Percentiles rank a stretch among this genome's conserved stretches.
phyloP scores from a whole-genome alignment of 148 eudicot species.

The Silene uniflora region DNA sequence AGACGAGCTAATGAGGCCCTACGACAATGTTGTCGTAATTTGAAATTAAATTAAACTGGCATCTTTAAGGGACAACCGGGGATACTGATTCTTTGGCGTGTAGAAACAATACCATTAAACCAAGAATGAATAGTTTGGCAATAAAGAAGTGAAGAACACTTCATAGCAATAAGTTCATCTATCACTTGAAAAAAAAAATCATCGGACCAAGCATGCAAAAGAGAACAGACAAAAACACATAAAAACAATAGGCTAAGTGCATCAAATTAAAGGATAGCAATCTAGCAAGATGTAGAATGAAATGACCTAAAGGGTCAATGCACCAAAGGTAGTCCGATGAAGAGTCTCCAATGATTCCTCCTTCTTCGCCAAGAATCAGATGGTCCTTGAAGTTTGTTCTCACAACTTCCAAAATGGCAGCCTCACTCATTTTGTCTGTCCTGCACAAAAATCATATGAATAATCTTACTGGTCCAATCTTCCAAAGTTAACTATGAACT shows the following conservation, averaged over 20 bases:
- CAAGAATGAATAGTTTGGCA: too few species aligned
- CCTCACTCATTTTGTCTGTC: conserved; percentile 94
- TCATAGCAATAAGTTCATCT: too few species aligned
- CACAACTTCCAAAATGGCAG: conserved; percentile 79
- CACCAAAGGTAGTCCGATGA: conserved; percentile 99
- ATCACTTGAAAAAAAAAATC: too few species aligned
- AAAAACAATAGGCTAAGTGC: neutral
- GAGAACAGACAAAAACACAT: neutral
- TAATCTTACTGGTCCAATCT: conserved; percentile 11
- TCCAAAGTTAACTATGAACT: too few species aligned
- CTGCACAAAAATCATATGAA: conserved; percentile 47
- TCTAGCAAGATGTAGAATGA: conserved; percentile 17
- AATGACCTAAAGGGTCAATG: conserved; percentile 93
- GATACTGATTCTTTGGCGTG: too few species aligned
- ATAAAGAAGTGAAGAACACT: too few species aligned
- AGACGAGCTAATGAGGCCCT: too few species aligned
- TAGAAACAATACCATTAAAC: too few species aligned
- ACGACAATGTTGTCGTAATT: too few species aligned
- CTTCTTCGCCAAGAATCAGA: conserved; percentile 99
- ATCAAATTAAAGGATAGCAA: neutral
- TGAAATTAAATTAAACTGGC: too few species aligned
- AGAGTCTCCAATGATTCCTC: conserved; percentile 90
- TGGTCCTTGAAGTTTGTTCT: conserved; percentile 69
- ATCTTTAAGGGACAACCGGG: too few species aligned
- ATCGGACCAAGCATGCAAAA: too few species aligned